Percentiles rank a stretch among this genome's conserved stretches.
phyloP scores from a whole-genome alignment of 2,329 filamentous ascomycete species.

The Diaporthe sp. region DNA sequence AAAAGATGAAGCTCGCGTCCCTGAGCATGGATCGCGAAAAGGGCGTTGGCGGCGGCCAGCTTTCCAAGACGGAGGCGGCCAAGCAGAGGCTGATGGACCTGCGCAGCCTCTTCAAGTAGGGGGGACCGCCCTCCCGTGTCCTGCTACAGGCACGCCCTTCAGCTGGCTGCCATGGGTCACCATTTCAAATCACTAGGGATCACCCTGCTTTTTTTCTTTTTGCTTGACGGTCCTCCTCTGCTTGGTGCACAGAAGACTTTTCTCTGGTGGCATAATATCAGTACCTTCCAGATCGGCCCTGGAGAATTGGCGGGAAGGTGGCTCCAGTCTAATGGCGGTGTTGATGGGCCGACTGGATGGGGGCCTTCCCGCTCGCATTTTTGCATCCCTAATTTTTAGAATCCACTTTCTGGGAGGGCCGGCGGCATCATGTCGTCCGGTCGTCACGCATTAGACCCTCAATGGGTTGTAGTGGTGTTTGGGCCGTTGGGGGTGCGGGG shows the following conservation, averaged over 20 bases:
- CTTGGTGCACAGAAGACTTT: background rate
- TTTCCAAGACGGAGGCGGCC: constrained; percentile 54
- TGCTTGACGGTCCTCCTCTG: background rate
- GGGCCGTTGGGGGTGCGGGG: background rate
- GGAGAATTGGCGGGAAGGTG: background rate
- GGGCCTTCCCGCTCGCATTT: background rate
- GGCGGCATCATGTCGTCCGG: background rate
- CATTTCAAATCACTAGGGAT: background rate
- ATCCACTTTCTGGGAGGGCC: background rate
- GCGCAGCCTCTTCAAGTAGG: constrained; percentile 69
- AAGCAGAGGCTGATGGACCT: constrained; percentile 74
- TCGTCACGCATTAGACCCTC: background rate
- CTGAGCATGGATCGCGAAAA: constrained; percentile 82
- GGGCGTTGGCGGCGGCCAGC: constrained; percentile 51
- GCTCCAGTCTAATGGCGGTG: background rate
- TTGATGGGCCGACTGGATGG: background rate
- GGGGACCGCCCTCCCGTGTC: background rate
- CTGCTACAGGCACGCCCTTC: background rate
- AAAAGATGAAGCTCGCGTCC: constrained; percentile 92
- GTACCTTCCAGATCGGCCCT: background rate
- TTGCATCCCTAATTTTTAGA: constrained; percentile 12
- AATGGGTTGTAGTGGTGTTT: background rate
- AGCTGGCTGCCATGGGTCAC: background rate
- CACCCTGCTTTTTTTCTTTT: background rate
- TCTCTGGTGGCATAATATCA: background rate